A percentile compares a stretch with the other conserved stretches of the same genome.
Conservation (phyloP, 805 yeast species). For the Yamadazyma sp. region DNA sequence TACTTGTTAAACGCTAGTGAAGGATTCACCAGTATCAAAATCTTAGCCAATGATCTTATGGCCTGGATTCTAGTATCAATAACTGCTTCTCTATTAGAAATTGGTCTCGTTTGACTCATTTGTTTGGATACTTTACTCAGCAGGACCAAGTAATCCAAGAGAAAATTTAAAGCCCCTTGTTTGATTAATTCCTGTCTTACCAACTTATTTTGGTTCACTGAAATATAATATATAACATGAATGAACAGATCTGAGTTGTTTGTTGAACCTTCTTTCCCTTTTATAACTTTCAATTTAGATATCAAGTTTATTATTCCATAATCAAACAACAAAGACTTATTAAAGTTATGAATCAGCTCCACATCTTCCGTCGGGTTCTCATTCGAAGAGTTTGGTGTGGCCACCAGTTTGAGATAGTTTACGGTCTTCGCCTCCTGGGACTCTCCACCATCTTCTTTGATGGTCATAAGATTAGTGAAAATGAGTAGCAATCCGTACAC, state of each 20-base stretch:
- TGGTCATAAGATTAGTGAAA: slow-evolving; percentile 39
- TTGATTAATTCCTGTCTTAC: slow-evolving; percentile 39
- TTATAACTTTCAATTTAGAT: slow-evolving; percentile 21
- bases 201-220: slow-evolving; percentile 24
- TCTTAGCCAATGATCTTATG: slow-evolving; percentile 43
- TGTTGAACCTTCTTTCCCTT: slow-evolving; percentile 14
- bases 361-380: slow-evolving; percentile 20
- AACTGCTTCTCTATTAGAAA: slow-evolving; percentile 12
- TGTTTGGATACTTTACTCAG: slow-evolving; percentile 21
- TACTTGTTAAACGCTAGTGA: slow-evolving; percentile 38
- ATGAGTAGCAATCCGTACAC: slow-evolving; percentile 44
- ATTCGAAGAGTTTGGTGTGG: slow-evolving; percentile 29
- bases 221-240: slow-evolving; percentile 34
- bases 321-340: slow-evolving; percentile 26
- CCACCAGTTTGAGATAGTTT: slow-evolving; percentile 36
- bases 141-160: slow-evolving; percentile 39
- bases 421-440: slow-evolving; percentile 33
- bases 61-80: slow-evolving; percentile 31
- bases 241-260: slow-evolving; percentile 26
- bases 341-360: slow-evolving; percentile 31
- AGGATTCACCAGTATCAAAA: slow-evolving; percentile 47
- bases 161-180: slow-evolving; percentile 45
- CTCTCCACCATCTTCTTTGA: slow-evolving; percentile 24
- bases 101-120: slow-evolving; percentile 22
- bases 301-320: slow-evolving; percentile 21